Base-by-base conservation (phyloP, 1,284 basidiomycete species). In the Apiotrichum brassicae region DNA sequence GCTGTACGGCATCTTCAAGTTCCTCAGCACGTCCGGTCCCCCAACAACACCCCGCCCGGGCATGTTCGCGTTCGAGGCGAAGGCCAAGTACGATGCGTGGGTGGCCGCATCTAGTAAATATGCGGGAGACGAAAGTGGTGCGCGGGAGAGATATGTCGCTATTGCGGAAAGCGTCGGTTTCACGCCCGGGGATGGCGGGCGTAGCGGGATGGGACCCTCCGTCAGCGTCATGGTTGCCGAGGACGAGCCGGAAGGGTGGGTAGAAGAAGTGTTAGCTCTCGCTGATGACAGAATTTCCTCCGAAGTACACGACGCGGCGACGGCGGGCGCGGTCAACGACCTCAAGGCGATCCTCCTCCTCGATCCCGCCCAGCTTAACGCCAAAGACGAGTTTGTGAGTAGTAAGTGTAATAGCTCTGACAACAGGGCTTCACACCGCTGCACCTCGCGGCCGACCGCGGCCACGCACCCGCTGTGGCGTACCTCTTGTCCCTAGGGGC, bases 1-100 rank as follows among this genome's bases (percentile, higher is more conserved):
- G 88, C 75, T 94, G 12, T 94, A 94, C 71, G 86, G 86, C 35
- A 75, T 91, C 49, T 94, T 81, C 82, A 93, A 93, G 70, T 80
- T 77, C 65, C 70, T 87, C 22, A 86, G 82, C 7, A 77, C 61
- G 0, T 46, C 36, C 1, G 30, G 47, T 1, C 59, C 57, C 24
- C 68, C 70, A 63, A 57, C n/a, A 82, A 87, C 19, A 7, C 64
- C 81, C 4, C 79, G 85, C 3, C 91, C 90, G 1, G 86, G 85
- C 6, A 77, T 93, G 25, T 87, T 92, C 62, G 87, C 87, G 56
- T 79, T 86, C 64, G 78, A 84, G 3, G 84, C 82, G 3, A 77
- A 87, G 26, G 87, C 88, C 2, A 93, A 93, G 70, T 88, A 87
- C 84, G 88, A 92, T 64, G 85, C 87, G 1, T 93, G 89, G 87